Evolutionary conservation across 2,329 filamentous ascomycete species (phyloP), one percentile per base, ranked within the genome.

Genomic region (Lasiodiplodia sp.): DNA sequence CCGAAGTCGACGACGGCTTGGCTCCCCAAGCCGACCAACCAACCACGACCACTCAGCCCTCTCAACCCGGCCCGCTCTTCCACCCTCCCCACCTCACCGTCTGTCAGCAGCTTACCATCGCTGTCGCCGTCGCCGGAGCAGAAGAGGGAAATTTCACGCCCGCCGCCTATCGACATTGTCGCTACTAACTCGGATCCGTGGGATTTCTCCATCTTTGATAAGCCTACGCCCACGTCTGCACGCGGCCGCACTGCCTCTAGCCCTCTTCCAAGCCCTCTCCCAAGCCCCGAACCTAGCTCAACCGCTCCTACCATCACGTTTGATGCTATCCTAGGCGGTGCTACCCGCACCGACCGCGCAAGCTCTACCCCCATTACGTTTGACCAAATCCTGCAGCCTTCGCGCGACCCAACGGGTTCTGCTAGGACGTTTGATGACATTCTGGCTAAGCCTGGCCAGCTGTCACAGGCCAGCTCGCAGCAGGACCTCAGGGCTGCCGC

Each of bases 121-220:
- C 18, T 31, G 18, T 52, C 60, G 5, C 58, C 58, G n/a, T 62
- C 40, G 47, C 31, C 18, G 12, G 28, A 10, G 25, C 47, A 47
- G 28, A 44, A n/a, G n/a, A 64, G 14, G 3, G 44, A 37, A 7
- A 38, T 56, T 21, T 18, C 53, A 7, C 38, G 38, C n/a, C 31
- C 53, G n/a, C 31, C 28, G 4, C 40, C 65, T 7, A 21, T 31
- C 38, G 31, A 25, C 11, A 65, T 64, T n/a, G 14, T 34, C 31
- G 28, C 67, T 70, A 69, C 68, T 69, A 10, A 64, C 69, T 49
- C 71, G 68, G 72, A 75, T 57, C 73, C 73, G 25, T 73, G 57
- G 49, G 67, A 70, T 31, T 75, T 75, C 37, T 74, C 77, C 7
- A 74, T 79, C 66, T 80, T 80, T 66, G 77, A 68, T 18, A 68